Evolutionary conservation across 768 basidiomycete genomes (phyloP).

Genomic region (Gymnopilus dilepis): DNA sequence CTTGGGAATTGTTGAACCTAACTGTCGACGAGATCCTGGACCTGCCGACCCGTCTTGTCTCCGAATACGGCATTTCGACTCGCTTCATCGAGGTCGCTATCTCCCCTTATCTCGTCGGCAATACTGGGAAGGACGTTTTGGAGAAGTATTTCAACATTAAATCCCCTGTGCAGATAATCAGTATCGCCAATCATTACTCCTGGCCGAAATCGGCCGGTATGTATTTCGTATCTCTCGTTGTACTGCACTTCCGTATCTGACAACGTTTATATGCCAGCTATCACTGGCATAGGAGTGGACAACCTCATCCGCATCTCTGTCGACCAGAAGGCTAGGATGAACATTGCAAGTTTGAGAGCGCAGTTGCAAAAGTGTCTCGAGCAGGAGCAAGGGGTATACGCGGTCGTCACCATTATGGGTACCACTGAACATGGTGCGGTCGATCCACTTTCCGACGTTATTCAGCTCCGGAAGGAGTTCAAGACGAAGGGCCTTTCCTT

Average conservation of each 20-base stretch:
- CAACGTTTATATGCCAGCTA: conserved; percentile 37
- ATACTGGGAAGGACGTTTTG: conserved; percentile 37
- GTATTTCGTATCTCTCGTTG: conserved; percentile 15
- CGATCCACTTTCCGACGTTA: conserved; percentile 44
- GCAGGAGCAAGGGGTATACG: conserved; percentile 38
- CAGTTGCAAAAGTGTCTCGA: conserved; percentile 35
- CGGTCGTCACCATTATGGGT: conserved; percentile 49
- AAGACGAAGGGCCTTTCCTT: conserved; percentile 18
- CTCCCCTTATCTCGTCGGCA: conserved; percentile 39
- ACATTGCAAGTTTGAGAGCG: conserved; percentile 30
- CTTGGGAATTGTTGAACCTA: conserved; percentile 51
- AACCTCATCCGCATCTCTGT: conserved; percentile 42
- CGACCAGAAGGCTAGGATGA: conserved; percentile 42
- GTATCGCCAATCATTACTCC: conserved; percentile 41
- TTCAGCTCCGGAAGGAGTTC: conserved; percentile 36
- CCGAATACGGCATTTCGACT: conserved; percentile 39
- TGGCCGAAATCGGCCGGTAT: conserved; percentile 54
- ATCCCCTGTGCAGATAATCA: conserved; percentile 28
- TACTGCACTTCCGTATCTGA: not conserved
- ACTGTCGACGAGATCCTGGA: conserved; percentile 34
- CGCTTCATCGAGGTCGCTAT: conserved; percentile 34
- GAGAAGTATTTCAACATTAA: conserved; percentile 12
- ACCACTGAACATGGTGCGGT: conserved; percentile 49
- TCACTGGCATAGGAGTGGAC: conserved; percentile 47
- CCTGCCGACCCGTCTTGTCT: conserved; percentile 38